These are phyloP conservation scores for Fusarium solani-melongenae DNA, from an alignment of 2,329 filamentous ascomycete genomes.

Conservation along the genomic window DNA sequence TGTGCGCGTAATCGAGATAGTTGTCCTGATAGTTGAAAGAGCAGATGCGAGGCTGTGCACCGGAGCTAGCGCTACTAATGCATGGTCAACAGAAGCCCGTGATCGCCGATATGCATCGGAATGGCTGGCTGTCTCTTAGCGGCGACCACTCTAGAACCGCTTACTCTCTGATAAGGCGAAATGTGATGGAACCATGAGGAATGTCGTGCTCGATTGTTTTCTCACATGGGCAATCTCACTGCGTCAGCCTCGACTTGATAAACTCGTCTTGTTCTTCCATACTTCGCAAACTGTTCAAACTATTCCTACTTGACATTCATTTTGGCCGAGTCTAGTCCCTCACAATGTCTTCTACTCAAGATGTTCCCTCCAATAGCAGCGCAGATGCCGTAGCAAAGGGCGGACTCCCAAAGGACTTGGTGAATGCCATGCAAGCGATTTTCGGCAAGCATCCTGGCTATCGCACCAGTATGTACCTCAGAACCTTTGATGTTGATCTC, in stretches of 20 bases:
- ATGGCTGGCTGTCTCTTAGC: neutral
- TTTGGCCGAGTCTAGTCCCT: neutral
- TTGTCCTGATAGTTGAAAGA: neutral
- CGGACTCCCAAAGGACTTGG: conserved; percentile 9
- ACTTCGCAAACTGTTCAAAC: neutral
- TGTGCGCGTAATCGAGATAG: neutral
- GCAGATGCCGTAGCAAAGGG: neutral
- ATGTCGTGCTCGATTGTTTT: neutral
- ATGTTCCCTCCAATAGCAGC: neutral
- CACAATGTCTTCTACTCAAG: neutral
- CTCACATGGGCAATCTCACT: neutral
- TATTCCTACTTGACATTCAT: neutral
- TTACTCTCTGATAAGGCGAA: neutral
- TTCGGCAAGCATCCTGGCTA: conserved; percentile 27
- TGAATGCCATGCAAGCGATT: conserved; percentile 22
- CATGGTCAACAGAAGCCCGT: neutral
- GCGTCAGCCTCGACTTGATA: neutral
- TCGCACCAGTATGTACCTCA: conserved; percentile 9
- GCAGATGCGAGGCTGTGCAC: neutral
- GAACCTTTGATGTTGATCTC: rapidly evolving
- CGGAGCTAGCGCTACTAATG: neutral
- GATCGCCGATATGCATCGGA: neutral
- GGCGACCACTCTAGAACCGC: neutral
- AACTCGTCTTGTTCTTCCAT: neutral
- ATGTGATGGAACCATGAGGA: neutral